Base-by-base conservation (phyloP, 768 basidiomycete genomes). In the Pulveroboletus sp. region DNA sequence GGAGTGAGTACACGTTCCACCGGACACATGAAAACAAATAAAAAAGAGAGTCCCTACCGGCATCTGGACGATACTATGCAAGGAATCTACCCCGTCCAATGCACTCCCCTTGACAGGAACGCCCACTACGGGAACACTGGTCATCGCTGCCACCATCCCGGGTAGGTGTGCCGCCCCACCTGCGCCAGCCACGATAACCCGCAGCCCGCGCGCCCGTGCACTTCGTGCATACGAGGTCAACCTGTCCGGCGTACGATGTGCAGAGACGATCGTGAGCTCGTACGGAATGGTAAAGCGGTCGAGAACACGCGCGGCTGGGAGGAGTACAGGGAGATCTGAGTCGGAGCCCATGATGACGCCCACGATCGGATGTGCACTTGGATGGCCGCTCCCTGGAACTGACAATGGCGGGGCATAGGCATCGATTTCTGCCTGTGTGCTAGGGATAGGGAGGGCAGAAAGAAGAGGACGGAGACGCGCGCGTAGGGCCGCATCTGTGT, bases 21-120 rank as follows among this genome's bases (percentile, higher is more conserved):
- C 35, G 35, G 21, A 28, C 28, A 46, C 32, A 38, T 21, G 21
- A 2, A 2, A 21, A 21, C 21, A 21, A 21, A 21, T 21, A 43
- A 43, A n/a, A 28, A 49, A 30, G 38, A 7, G 12, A 21, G 21
- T 21, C 21, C 89, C 59, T 64, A 93, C 92, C 17, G 96, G 96
- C 96, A 99, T 99, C 71, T 98, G 96, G 8, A 99, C 93, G 57
- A 99, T 98, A 65, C 89, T 93, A 63, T 96, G 83, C 59, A 99
- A 69, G n/a, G 92, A 93, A 69, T 98, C 96, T 1, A 99, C 92
- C 0, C 96, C 96, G 65, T 96, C 94, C 11, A 98, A 75, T 0
- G 84, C 78, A 65, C 91, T 93, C 10, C 91, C 94, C 65, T 93
- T 96, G 49, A 99, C 96, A 2, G 96, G 96, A 0, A 99, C 96